phyloP scores from a whole-genome alignment of 2,329 filamentous ascomycete genomes.

The Fusarium euwallaceae region DNA sequence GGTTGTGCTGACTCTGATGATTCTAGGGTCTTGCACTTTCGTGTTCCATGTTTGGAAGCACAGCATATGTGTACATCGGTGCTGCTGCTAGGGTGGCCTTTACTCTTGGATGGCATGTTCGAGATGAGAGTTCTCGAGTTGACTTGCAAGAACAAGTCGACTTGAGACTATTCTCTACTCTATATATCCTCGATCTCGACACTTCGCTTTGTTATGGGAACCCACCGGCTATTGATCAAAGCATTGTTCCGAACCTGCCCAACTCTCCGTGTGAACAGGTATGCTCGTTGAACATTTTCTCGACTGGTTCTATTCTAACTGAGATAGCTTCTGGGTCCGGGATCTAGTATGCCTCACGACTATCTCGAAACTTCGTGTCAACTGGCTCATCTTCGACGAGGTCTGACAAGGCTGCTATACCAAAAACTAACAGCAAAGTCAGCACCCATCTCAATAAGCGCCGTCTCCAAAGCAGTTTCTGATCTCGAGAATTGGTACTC shows the following conservation, averaged over 20 bases:
- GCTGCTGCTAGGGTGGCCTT: constrained; percentile 18
- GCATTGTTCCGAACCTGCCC: background rate
- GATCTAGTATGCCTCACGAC: constrained; percentile 13
- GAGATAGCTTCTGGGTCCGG: constrained; percentile 2
- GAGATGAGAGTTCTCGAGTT: constrained; percentile 2
- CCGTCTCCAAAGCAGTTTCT: constrained; percentile 2
- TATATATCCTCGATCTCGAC: constrained; percentile 19
- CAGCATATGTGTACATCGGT: constrained; percentile 22
- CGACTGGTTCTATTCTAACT: background rate
- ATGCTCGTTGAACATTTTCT: background rate
- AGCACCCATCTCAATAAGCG: background rate
- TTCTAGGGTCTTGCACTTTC: constrained; percentile 14
- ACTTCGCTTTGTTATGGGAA: constrained; percentile 16
- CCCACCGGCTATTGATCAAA: constrained; percentile 12
- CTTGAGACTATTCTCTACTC: constrained; percentile 12
- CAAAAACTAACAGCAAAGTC: constrained; percentile 2
- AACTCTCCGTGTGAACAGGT: constrained; percentile 17
- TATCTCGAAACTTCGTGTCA: constrained; percentile 12
- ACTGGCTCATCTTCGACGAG: background rate
- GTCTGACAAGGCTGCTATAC: constrained; percentile 8
- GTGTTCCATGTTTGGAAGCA: constrained; percentile 24
- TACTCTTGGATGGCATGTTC: constrained; percentile 15
- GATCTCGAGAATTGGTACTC: constrained; percentile 5
- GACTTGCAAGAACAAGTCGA: constrained; percentile 19
- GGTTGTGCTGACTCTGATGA: background rate